These are phyloP conservation scores for Massospora cicadina DNA, from an alignment of 371 early-diverging fungal genomes.

Conservation along the genomic window DNA sequence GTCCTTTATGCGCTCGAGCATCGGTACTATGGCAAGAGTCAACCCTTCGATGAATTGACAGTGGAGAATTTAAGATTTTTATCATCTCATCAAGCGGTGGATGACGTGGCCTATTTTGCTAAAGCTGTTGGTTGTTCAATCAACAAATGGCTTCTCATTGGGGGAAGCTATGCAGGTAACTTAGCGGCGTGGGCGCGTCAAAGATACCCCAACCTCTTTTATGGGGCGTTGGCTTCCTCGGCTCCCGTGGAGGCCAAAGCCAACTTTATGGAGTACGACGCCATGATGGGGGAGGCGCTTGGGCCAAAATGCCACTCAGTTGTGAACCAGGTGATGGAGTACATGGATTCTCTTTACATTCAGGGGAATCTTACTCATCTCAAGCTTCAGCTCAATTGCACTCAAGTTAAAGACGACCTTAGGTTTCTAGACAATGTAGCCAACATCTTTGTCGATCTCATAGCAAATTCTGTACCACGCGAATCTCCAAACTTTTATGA, in stretches of 20 bases:
- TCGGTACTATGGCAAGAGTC: conserved; percentile 50
- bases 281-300: not conserved
- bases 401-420: not conserved
- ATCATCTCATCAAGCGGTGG: conserved; percentile 35
- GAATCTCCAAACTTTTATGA: not conserved
- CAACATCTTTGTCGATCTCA: not conserved
- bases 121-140: conserved; percentile 19
- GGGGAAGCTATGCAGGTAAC: conserved; percentile 54
- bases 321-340: not conserved
- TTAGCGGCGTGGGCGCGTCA: conserved; percentile 50
- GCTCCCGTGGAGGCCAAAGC: conserved; percentile 36
- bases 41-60: conserved; percentile 18
- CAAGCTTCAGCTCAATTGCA: not conserved
- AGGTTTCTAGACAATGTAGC: not conserved
- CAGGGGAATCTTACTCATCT: not conserved
- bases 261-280: not conserved
- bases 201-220: conserved; percentile 39
- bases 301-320: not conserved
- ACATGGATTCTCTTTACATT: conserved; percentile 7
- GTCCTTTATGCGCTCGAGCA: conserved; percentile 52
- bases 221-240: conserved; percentile 52
- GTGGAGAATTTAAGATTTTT: conserved; percentile 23
- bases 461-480: not conserved
- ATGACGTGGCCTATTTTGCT: conserved; percentile 41
- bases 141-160: conserved; percentile 40